phyloP scores from a whole-genome alignment of 495 filamentous ascomycete species.

The Lepraria neglecta region DNA sequence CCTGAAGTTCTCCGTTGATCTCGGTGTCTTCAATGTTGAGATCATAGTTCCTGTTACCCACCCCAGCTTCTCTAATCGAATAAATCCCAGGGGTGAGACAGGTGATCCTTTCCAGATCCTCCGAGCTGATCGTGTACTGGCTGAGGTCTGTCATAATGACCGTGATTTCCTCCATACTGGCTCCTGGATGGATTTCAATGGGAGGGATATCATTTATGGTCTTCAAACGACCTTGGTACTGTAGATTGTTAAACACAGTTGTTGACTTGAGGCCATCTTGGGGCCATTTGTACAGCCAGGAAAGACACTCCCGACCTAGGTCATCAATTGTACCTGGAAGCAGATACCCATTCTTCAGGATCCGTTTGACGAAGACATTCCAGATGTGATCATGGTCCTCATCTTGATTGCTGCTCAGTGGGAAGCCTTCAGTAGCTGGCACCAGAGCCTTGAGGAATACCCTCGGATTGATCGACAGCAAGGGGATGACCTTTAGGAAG shows the following conservation, averaged over 20 bases:
- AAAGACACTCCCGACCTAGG: constrained; percentile 26
- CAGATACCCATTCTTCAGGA: constrained; percentile 29
- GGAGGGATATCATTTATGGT: constrained; percentile 34
- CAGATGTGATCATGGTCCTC: constrained; percentile 26
- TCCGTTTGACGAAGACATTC: constrained; percentile 30
- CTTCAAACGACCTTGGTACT: constrained; percentile 27
- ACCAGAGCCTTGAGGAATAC: constrained; percentile 34
- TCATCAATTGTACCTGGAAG: constrained; percentile 29
- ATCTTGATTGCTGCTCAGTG: constrained; percentile 17
- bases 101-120: constrained; percentile 31
- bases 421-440: constrained; percentile 30
- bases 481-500: constrained; percentile 32
- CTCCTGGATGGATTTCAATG: constrained; percentile 26
- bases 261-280: constrained; percentile 34
- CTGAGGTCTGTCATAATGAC: constrained; percentile 31
- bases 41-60: constrained; percentile 25
- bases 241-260: constrained; percentile 29
- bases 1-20: constrained; percentile 26
- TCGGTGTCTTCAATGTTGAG: constrained; percentile 27
- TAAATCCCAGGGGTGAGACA: constrained; percentile 29
- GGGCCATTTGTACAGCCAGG: constrained; percentile 36
- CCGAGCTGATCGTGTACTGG: constrained; percentile 27
- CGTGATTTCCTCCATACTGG: constrained; percentile 26
- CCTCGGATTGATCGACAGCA: constrained; percentile 34
- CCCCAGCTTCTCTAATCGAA: constrained; percentile 24